These are phyloP conservation scores for Mycena venus DNA, from an alignment of 768 basidiomycete species.

Conservation along the genomic window DNA sequence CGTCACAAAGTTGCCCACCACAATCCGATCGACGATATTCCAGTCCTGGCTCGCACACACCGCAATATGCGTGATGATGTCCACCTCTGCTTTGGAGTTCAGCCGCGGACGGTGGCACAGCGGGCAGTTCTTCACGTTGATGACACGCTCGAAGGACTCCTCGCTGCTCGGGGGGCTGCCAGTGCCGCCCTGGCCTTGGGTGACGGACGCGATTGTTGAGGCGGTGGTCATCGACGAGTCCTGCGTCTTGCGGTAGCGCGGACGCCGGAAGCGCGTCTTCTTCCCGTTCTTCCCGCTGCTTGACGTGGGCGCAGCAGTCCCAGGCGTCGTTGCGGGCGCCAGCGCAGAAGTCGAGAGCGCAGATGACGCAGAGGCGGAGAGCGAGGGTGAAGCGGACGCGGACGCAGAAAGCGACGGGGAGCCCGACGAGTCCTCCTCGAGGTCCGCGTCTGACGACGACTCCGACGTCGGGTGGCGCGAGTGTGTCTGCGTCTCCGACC, in stretches of 20 bases:
- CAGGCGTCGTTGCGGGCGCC: neutral
- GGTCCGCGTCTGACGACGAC: conserved; percentile 60
- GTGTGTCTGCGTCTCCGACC: conserved; percentile 21
- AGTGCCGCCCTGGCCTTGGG: too few species aligned
- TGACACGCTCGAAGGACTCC: conserved; percentile 81
- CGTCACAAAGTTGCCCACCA: conserved; percentile 96
- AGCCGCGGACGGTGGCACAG: conserved; percentile 91
- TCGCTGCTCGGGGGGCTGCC: conserved; percentile 27
- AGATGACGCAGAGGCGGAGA: conserved; percentile 1
- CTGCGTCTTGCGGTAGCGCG: conserved; percentile 36
- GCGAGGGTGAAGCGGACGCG: conserved; percentile 1
- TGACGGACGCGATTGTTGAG: conserved; percentile 31
- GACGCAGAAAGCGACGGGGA: conserved; percentile 33
- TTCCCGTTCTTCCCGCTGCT: conserved; percentile 15
- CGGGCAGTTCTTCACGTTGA: conserved; percentile 96
- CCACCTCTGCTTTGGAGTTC: conserved; percentile 89
- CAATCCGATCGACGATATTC: conserved; percentile 88
- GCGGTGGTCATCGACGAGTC: conserved; percentile 29
- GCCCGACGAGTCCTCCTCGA: conserved; percentile 50
- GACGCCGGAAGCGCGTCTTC: conserved; percentile 39
- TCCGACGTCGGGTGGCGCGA: conserved; percentile 49
- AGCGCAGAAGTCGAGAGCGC: conserved; percentile 22
- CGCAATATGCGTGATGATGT: conserved; percentile 97
- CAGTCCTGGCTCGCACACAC: conserved; percentile 96
- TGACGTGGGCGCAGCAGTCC: conserved; percentile 28